A percentile compares a stretch with the other conserved stretches of the same genome.
Conservation (phyloP, 2,329 filamentous ascomycete genomes). For the Chaetomium sp. region DNA sequence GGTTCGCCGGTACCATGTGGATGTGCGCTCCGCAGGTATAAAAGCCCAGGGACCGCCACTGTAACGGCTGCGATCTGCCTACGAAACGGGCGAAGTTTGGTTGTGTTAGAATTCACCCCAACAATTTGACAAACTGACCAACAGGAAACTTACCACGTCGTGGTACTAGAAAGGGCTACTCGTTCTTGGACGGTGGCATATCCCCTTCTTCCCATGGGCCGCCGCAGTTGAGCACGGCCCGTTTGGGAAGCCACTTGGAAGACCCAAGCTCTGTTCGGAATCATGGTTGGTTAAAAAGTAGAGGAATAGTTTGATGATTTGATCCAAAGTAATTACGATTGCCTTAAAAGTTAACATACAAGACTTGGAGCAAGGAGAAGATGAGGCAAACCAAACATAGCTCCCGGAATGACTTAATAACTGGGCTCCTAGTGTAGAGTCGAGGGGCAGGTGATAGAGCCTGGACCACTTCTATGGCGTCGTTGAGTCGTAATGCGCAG, state of each 20-base stretch:
- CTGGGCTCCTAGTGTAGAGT: too few relatives aligned
- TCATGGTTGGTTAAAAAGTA: neutral
- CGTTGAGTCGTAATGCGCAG: too few relatives aligned
- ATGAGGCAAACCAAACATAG: too few relatives aligned
- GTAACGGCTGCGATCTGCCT: conserved; percentile 19
- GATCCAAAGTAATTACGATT: too few relatives aligned
- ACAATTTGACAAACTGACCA: neutral
- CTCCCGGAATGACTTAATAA: too few relatives aligned
- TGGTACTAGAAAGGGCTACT: conserved; percentile 10
- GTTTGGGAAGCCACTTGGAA: neutral
- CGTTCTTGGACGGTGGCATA: conserved; percentile 18
- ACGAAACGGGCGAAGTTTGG: neutral
- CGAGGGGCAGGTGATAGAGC: too few relatives aligned
- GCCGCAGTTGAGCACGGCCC: neutral
- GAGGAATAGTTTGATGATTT: neutral
- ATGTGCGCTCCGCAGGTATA: conserved; percentile 12
- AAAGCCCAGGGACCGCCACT: conserved; percentile 13
- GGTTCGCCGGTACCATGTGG: neutral
- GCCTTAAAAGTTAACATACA: too few relatives aligned
- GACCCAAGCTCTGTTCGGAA: neutral
- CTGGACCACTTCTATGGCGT: too few relatives aligned
- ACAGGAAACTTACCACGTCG: conserved; percentile 17
- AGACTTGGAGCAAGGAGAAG: too few relatives aligned
- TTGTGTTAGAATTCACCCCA: too few relatives aligned
- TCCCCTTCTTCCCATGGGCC: conserved; percentile 9